Conservation (phyloP, 1,139 yeast species). For the Kodamaea plutei region DNA sequence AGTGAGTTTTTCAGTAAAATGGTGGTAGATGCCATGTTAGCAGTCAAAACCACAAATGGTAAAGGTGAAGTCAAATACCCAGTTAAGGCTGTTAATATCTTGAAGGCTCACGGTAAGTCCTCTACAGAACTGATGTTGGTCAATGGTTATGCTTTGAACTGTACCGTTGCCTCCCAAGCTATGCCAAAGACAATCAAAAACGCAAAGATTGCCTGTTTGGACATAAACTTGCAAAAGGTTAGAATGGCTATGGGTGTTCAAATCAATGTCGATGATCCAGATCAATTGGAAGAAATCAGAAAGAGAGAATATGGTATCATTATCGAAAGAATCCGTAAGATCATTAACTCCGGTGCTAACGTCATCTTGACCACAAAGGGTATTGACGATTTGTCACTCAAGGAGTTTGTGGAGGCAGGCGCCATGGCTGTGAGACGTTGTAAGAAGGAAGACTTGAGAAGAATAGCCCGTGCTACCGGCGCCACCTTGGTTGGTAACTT, state of each 20-base stretch:
- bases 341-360: constrained; percentile 91
- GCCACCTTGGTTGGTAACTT: constrained; percentile 84
- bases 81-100: constrained; percentile 92
- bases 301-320: constrained; percentile 91
- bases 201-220: constrained; percentile 90
- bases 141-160: constrained; percentile 92
- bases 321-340: constrained; percentile 81
- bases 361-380: constrained; percentile 97
- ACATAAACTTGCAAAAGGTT: constrained; percentile 91
- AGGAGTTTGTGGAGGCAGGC: constrained; percentile 92
- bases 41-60: constrained; percentile 85
- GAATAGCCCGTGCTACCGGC: constrained; percentile 98
- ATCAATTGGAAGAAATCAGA: constrained; percentile 92
- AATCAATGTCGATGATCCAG: constrained; percentile 95
- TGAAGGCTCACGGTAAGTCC: constrained; percentile 96
- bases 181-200: constrained; percentile 72
- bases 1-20: constrained; percentile 83
- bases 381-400: constrained; percentile 92
- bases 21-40: constrained; percentile 94
- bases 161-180: constrained; percentile 97
- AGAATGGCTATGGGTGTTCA: constrained; percentile 99
- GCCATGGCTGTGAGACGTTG: constrained; percentile 98
- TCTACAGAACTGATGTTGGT: constrained; percentile 81
- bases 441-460: constrained; percentile 91
- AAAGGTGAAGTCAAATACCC: constrained; percentile 93